Percentiles rank a stretch among this genome's conserved stretches.
Evolutionary conservation across 768 basidiomycete genomes (phyloP).

Genomic region (Tremella yokohamensis): DNA sequence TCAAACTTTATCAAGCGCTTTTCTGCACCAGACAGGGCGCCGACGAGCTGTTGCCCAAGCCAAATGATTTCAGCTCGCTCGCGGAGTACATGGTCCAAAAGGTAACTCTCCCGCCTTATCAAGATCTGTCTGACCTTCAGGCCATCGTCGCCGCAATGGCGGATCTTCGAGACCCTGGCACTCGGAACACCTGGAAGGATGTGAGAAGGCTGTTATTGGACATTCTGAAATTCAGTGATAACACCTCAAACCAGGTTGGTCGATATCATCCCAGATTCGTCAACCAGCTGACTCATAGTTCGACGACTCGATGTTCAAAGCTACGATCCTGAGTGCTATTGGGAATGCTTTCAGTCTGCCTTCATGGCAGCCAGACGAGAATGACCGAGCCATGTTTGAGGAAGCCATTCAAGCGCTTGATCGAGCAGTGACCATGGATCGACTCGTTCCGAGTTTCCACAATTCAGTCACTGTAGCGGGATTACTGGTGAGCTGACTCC

Average conservation of each 20-base stretch:
- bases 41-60: slow-evolving; percentile 58
- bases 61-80: slow-evolving; percentile 87
- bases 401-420: slow-evolving; percentile 77
- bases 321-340: slow-evolving; percentile 75
- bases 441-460: slow-evolving; percentile 87
- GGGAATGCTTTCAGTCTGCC: slow-evolving; percentile 74
- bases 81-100: slow-evolving; percentile 93
- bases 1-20: slow-evolving; percentile 87
- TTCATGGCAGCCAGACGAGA: slow-evolving; percentile 46
- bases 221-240: slow-evolving; percentile 91
- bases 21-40: slow-evolving; percentile 55
- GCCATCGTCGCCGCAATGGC: slow-evolving; percentile 76
- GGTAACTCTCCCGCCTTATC: slow-evolving; percentile 55
- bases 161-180: slow-evolving; percentile 70
- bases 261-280: slow-evolving; percentile 49
- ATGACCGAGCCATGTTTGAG: slow-evolving; percentile 42
- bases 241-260: slow-evolving; percentile 82
- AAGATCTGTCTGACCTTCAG: slow-evolving; percentile 14
- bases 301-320: slow-evolving; percentile 86
- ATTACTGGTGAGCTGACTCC: slow-evolving; percentile 65
- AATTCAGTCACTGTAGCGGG: slow-evolving; percentile 89
- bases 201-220: slow-evolving; percentile 86
- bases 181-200: slow-evolving; percentile 75
- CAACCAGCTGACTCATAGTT: slow-evolving; percentile 57
- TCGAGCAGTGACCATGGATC: slow-evolving; percentile 89